These are phyloP conservation scores for Cocos nucifera DNA, from an alignment of 176 grass and related monocot species.

Conservation along the genomic window DNA sequence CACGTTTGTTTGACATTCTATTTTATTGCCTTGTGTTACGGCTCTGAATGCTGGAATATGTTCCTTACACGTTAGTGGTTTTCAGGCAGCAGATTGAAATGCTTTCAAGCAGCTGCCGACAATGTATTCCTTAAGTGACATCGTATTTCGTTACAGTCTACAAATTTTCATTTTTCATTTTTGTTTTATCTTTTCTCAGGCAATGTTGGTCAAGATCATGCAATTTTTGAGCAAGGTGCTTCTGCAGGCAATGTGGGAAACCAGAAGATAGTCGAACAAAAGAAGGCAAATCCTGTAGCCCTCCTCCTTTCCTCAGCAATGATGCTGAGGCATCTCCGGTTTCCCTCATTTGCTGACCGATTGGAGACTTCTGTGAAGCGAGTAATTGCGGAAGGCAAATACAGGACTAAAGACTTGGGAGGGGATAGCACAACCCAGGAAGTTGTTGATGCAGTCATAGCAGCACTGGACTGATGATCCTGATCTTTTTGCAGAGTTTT, in stretches of 20 bases:
- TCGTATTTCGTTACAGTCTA: too few species aligned
- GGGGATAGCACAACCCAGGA: slow-evolving; percentile 6
- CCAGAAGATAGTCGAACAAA: not conserved
- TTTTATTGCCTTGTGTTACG: too few species aligned
- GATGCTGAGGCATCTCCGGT: slow-evolving; percentile 15
- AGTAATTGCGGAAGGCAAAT: slow-evolving; percentile 1
- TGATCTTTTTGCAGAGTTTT: too few species aligned
- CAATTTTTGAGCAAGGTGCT: slow-evolving; percentile 12
- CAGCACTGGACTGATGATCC: not conserved
- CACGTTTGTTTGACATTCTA: too few species aligned
- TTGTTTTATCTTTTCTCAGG: not conserved
- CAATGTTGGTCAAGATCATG: slow-evolving; percentile 13
- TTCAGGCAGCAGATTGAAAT: too few species aligned
- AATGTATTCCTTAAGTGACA: too few species aligned
- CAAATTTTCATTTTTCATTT: not conserved
- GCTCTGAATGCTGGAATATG: too few species aligned
- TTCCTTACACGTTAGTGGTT: too few species aligned
- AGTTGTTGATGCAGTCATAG: slow-evolving; percentile 8
- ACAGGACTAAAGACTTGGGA: slow-evolving; percentile 12
- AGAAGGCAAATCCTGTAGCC: slow-evolving; percentile 8
- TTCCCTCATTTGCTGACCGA: slow-evolving; percentile 1
- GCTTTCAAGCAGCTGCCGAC: too few species aligned
- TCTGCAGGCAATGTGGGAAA: slow-evolving; percentile 10
- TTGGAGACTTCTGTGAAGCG: slow-evolving; percentile 7
- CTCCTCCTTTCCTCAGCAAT: slow-evolving; percentile 2